Evolutionary conservation across 1,139 yeast species (phyloP).

Genomic region (Tardiomyces blankii): DNA sequence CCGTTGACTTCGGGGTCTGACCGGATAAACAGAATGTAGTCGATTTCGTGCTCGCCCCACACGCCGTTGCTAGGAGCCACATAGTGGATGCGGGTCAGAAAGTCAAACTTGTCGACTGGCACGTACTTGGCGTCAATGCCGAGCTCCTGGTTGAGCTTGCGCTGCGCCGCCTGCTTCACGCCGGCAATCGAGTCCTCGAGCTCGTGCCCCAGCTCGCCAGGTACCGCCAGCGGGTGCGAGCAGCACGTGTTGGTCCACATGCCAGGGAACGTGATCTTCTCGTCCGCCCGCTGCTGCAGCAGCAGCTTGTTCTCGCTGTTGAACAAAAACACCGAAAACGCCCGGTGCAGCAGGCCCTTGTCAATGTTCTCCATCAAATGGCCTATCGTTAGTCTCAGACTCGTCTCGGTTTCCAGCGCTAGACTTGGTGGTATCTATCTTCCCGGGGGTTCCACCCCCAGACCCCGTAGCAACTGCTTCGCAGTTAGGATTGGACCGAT

Average conservation of each 20-base stretch:
- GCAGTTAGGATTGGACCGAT: too few relatives aligned
- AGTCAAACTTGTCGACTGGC: slow-evolving; percentile 63
- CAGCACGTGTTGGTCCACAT: slow-evolving; percentile 99
- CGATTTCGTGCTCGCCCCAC: slow-evolving; percentile 99
- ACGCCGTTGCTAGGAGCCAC: slow-evolving; percentile 73
- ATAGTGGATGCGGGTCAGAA: slow-evolving; percentile 88
- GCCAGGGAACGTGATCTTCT: slow-evolving; percentile 89
- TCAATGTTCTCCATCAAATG: slow-evolving; percentile 85
- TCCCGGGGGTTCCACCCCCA: too few relatives aligned
- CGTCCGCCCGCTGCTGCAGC: slow-evolving; percentile 90
- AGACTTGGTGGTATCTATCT: too few relatives aligned
- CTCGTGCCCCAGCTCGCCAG: slow-evolving; percentile 62
- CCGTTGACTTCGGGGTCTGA: slow-evolving; percentile 45
- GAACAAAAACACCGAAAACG: slow-evolving; percentile 88
- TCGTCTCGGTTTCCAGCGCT: too few relatives aligned
- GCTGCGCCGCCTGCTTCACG: slow-evolving; percentile 77
- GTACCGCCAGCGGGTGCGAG: slow-evolving; percentile 87
- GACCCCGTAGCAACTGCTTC: too few relatives aligned
- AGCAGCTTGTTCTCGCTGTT: slow-evolving; percentile 65
- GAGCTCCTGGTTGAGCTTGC: slow-evolving; percentile 85
- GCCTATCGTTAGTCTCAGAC: slow-evolving; percentile 8
- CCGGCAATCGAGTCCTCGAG: slow-evolving; percentile 59
- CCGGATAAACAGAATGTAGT: slow-evolving; percentile 75
- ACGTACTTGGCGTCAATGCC: slow-evolving; percentile 61
- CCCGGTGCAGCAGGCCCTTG: slow-evolving; percentile 81